Conservation (phyloP, 306 rosid genomes). For the Glycine soja region DNA sequence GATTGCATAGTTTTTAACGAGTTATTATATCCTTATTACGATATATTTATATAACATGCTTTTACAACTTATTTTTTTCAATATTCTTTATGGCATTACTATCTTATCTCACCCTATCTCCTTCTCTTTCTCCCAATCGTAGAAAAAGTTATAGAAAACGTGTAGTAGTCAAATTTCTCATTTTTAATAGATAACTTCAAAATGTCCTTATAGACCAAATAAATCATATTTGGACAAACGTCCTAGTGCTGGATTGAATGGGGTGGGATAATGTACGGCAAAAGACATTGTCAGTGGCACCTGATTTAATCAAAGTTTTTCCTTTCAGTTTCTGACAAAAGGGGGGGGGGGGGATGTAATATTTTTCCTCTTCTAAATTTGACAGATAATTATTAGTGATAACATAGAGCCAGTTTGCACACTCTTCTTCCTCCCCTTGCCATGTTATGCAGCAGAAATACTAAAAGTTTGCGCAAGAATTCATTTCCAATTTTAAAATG, state of each 20-base stretch:
- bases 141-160: not conserved
- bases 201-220: not conserved
- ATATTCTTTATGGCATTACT: no score
- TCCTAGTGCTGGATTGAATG: slow-evolving; percentile 5
- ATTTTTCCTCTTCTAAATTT: slow-evolving; percentile 22
- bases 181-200: not conserved
- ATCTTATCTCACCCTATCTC: not conserved
- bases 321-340: slow-evolving; percentile 1
- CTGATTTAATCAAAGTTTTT: slow-evolving; percentile 11
- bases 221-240: slow-evolving; percentile 6
- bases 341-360: slow-evolving; percentile 1
- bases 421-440: not conserved
- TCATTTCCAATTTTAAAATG: not conserved
- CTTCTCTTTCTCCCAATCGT: not conserved
- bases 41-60: not conserved
- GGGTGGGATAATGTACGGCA: slow-evolving; percentile 22
- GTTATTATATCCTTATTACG: not conserved
- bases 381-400: slow-evolving; percentile 13
- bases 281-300: slow-evolving; percentile 15
- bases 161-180: not conserved
- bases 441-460: slow-evolving; percentile 25
- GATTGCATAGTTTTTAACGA: not conserved
- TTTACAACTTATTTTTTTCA: not conserved
- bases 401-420: no score
- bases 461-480: slow-evolving; percentile 21